Evolutionary conservation across 345 rosid species (phyloP), one percentile per base, ranked within the genome.

Genomic region (Chamaenerion angustifolium): DNA sequence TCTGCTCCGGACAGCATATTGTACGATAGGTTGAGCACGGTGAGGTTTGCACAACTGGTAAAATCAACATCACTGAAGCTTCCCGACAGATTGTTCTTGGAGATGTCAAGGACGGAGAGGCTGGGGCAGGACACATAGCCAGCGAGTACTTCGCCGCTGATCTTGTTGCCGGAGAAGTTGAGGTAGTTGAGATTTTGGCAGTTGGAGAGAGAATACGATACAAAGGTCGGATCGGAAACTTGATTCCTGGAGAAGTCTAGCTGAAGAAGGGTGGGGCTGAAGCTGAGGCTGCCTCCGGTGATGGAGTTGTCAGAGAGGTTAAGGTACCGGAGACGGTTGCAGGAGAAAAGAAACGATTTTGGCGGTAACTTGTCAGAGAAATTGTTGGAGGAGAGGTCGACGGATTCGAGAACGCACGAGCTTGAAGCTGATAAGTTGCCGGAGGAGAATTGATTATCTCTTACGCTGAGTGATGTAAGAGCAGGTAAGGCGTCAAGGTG

Each of bases 321-420:
- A 17, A 69, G 72, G 51, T 13, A 63, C 43, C 54, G 56, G 17
- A 80, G 67, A 54, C 45, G 53, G 51, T 9, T 23, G 49, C 88
- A 80, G 9, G 75, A 61, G 11, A 16, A 9, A 45, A 80, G 51
- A 56, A 75, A 70, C 21, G 58, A 60, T 9, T 44, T 42, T 7
- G 1, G 42, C 1, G 79, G 81, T 47, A 77, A 55, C 52, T 73
- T 68, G 48, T 56, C 78, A 0, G 92, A 71, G 44, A 88, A 47
- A 56, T 53, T 74, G 61, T 88, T 88, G 21, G 64, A 69, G 13
- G 97, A 84, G 64, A 84, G 53, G 71, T 88, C 97, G 40, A 88
- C 42, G 16, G 60, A 49, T 60, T 78, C 69, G 1, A 88, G 79
- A 50, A 14, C 56, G 50, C 95, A 88, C 11, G 71, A 12, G 48